Conservation (phyloP, 345 rosid species). For the Chamaenerion angustifolium region DNA sequence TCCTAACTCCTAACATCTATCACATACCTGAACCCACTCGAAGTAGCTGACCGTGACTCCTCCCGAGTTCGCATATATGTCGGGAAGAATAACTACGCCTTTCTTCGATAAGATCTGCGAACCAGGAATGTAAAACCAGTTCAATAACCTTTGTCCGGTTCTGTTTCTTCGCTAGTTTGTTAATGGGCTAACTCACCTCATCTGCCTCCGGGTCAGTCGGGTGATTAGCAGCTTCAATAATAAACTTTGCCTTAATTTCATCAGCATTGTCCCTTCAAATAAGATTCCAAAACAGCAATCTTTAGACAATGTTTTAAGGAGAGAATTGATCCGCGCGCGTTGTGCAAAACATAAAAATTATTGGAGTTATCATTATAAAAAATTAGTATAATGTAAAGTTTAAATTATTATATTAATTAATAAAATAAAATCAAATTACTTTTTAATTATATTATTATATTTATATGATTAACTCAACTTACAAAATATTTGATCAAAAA, state of each 20-base stretch:
- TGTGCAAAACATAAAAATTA: too few species aligned
- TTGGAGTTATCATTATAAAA: too few species aligned
- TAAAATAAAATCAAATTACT: too few species aligned
- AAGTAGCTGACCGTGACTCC: constrained; percentile 98
- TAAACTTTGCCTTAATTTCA: constrained; percentile 74
- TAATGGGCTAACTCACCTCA: constrained; percentile 44
- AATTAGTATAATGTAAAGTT: too few species aligned
- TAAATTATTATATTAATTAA: too few species aligned
- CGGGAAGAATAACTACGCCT: constrained; percentile 89
- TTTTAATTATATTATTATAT: too few species aligned
- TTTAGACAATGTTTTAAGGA: neutral
- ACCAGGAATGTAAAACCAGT: neutral
- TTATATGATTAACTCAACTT: too few species aligned
- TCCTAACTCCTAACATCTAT: too few species aligned
- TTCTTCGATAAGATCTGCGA: constrained; percentile 64
- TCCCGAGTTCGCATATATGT: constrained; percentile 88
- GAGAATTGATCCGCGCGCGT: too few species aligned
- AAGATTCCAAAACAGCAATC: neutral
- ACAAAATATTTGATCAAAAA: too few species aligned
- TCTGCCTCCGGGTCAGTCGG: constrained; percentile 98
- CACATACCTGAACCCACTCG: constrained; percentile 94
- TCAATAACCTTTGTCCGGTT: neutral
- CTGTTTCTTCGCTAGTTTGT: too few species aligned
- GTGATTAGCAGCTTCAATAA: constrained; percentile 89
- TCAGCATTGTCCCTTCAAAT: constrained; percentile 79